A percentile compares a stretch with the other conserved stretches of the same genome.
Evolutionary conservation across 2,329 filamentous ascomycete species (phyloP).

Genomic region (Torrubiella hemipterigena): DNA sequence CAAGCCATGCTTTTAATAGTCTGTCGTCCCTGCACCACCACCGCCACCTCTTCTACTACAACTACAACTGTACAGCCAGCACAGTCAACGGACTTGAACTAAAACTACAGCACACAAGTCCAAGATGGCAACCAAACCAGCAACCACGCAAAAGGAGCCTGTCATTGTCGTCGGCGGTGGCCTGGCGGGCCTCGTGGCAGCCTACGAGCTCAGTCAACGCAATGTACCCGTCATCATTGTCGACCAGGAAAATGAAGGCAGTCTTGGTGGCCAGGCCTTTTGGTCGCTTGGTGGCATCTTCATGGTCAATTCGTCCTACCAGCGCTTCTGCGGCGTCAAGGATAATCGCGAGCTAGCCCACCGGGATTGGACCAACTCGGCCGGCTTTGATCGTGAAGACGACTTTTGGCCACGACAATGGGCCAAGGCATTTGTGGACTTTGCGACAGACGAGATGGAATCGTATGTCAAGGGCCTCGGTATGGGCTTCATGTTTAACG

Average conservation of each 20-base stretch:
- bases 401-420: slow-evolving; percentile 48
- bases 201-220: slow-evolving; percentile 40
- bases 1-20: too few species aligned
- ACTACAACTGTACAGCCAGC: too few species aligned
- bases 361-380: slow-evolving; percentile 46
- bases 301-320: slow-evolving; percentile 43
- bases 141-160: slow-evolving; percentile 14
- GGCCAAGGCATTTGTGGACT: slow-evolving; percentile 54
- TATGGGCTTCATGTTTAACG: slow-evolving; percentile 38
- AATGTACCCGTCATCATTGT: slow-evolving; percentile 37
- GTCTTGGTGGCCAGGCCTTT: slow-evolving; percentile 49
- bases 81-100: too few species aligned
- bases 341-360: slow-evolving; percentile 45
- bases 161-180: slow-evolving; percentile 46
- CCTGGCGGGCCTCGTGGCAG: slow-evolving; percentile 47
- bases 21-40: too few species aligned
- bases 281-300: slow-evolving; percentile 53
- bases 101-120: background rate
- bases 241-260: slow-evolving; percentile 46
- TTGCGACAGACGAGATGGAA: slow-evolving; percentile 47
- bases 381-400: slow-evolving; percentile 45
- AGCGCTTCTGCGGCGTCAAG: slow-evolving; percentile 45
- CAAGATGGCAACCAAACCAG: slow-evolving; percentile 1
- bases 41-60: too few species aligned
- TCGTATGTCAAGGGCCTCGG: slow-evolving; percentile 41